phyloP scores from a whole-genome alignment of 164 flowering plant species.

The Dillenia turbinata region DNA sequence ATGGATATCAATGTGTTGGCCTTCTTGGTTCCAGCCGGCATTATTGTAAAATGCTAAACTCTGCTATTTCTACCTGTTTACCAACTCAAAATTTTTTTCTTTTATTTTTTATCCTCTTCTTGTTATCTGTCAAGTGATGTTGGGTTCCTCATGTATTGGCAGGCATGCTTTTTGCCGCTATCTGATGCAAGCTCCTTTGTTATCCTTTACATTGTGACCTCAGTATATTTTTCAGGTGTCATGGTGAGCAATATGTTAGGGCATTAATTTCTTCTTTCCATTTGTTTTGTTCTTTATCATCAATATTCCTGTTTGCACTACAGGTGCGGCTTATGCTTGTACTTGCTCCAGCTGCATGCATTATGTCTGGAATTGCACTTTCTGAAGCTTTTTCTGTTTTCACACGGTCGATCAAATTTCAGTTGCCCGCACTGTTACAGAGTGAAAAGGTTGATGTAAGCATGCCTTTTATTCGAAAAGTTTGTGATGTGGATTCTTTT shows the following conservation, averaged over 20 bases:
- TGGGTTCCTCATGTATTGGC: constrained; percentile 17
- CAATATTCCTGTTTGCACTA: constrained; percentile 11
- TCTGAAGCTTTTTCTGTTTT: constrained; percentile 90
- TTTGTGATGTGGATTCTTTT: too few species aligned
- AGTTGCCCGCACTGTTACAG: constrained; percentile 37
- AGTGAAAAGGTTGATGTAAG: constrained; percentile 47
- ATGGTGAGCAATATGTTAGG: constrained; percentile 54
- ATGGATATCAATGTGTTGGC: constrained; percentile 99
- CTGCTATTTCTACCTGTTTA: background rate
- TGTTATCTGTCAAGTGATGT: background rate
- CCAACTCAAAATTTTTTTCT: background rate
- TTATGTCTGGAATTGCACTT: constrained; percentile 96
- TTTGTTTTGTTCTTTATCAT: background rate
- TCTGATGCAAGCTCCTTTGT: constrained; percentile 99
- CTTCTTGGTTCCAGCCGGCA: constrained; percentile 99
- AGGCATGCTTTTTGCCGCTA: constrained; percentile 93
- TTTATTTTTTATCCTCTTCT: background rate
- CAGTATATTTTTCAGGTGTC: constrained; percentile 99
- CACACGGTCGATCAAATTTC: constrained; percentile 83
- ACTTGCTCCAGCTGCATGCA: constrained; percentile 99
- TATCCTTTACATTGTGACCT: constrained; percentile 82
- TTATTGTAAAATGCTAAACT: constrained; percentile 54
- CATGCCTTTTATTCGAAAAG: background rate
- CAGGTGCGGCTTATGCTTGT: constrained; percentile 99
- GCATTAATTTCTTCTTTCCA: background rate